Base-by-base conservation (phyloP, 2,329 filamentous ascomycete species). In the Madurella mycetomatis region DNA sequence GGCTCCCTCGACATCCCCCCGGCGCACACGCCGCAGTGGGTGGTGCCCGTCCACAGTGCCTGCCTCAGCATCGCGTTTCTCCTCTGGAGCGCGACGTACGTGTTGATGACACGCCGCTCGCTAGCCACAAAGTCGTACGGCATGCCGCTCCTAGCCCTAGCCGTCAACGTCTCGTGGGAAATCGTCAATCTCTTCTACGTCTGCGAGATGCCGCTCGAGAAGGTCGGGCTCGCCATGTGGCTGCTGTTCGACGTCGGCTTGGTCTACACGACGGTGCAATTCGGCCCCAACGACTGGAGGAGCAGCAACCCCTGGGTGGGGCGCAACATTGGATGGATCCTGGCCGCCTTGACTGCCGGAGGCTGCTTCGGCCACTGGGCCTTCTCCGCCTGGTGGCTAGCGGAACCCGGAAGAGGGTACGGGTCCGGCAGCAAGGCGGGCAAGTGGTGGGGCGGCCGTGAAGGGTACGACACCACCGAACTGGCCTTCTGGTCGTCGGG, bases 151-250 rank as follows among this genome's bases (percentile, higher is more conserved):
- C 62, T 78, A 47, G 71, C 75, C 0, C 72, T 81, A 9, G 72
- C 72, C 13, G 61, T 76, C 62, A 81, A 82, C 55, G 70, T 80
- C 34, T 73, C 72, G 1, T 81, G 78, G 77, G 78, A 81, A 61
- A 64, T 77, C 2, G 67, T 81, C 51, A 78, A 76, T 65, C 71
- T 71, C 2, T 65, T 78, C 19, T 76, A 70, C 58, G 74, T 80
- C 15, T 69, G 72, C 53, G 76, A 79, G 55, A 64, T 67, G 4
- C 61, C 64, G 1, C 61, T 77, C 9, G 78, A 81, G 60, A 66
- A 67, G 12, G 58, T 67, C 15, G 74, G 75, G 30, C 79, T 80
- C 62, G 60, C 57, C 0, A 56, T 74, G 47, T 81, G 79, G 78
- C 68, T 81, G 32, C 41, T 77, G 2, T 70, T 81, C 15, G 78